Conservation (phyloP, 2,329 filamentous ascomycete genomes). For the Davidsoniella virescens region DNA sequence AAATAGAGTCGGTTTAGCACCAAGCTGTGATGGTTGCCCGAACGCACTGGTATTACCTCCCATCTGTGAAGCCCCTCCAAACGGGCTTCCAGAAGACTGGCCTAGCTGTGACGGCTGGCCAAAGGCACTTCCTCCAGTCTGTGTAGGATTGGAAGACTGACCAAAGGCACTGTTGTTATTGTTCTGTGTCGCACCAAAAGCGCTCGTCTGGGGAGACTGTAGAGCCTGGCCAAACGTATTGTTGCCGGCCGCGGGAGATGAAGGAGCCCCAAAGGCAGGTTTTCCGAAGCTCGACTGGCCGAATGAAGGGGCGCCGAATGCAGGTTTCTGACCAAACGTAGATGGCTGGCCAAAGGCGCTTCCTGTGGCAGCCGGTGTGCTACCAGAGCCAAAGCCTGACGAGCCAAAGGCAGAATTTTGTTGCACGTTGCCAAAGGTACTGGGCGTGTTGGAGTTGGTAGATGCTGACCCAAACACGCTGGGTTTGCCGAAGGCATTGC, state of each 20-base stretch:
- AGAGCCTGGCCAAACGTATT: slow-evolving; percentile 23
- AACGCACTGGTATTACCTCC: slow-evolving; percentile 21
- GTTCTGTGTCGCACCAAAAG: slow-evolving; percentile 16
- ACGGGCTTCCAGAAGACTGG: slow-evolving; percentile 19
- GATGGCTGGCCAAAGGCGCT: slow-evolving; percentile 15
- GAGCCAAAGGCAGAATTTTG: slow-evolving; percentile 3
- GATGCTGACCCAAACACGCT: slow-evolving; percentile 5
- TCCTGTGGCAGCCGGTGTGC: slow-evolving; percentile 2
- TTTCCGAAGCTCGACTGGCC: slow-evolving; percentile 10
- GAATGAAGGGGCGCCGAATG: slow-evolving; percentile 19
- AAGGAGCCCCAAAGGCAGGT: slow-evolving; percentile 6
- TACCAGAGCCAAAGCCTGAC: neutral
- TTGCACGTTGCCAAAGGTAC: slow-evolving; percentile 5
- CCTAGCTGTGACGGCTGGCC: slow-evolving; percentile 22
- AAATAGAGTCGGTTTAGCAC: slow-evolving; percentile 12
- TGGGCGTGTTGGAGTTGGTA: neutral
- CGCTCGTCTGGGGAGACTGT: slow-evolving; percentile 18
- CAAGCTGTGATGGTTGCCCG: slow-evolving; percentile 10
- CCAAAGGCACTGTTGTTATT: slow-evolving; percentile 23
- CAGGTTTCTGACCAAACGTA: slow-evolving; percentile 21
- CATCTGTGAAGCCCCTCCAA: slow-evolving; percentile 20
- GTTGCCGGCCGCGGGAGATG: slow-evolving; percentile 4
- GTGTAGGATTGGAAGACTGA: slow-evolving; percentile 18
- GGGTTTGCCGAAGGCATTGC: slow-evolving; percentile 21
- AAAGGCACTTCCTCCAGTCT: slow-evolving; percentile 20